A percentile compares a stretch with the other conserved stretches of the same genome.
Evolutionary conservation across 2,329 filamentous ascomycete genomes (phyloP).

Genomic region (Paecilomyces formosus): DNA sequence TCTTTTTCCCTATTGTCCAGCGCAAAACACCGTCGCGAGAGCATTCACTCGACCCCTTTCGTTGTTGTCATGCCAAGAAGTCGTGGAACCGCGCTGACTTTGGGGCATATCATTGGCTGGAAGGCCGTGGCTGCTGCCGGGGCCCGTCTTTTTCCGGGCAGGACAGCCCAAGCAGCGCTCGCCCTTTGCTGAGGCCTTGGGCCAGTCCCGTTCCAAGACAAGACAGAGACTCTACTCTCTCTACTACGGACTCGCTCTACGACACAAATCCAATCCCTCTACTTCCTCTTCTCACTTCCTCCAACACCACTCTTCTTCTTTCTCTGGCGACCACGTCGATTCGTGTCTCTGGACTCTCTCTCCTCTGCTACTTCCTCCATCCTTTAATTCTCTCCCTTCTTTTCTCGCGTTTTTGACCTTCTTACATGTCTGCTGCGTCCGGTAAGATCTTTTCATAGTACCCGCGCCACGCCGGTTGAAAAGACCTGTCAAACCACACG

Average conservation of each 20-base stretch:
- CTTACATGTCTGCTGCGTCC: not conserved
- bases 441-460: slow-evolving; percentile 4
- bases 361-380: not conserved
- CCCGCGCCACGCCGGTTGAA: slow-evolving; percentile 1
- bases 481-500: not conserved
- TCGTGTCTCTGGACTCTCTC: not conserved
- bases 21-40: not conserved
- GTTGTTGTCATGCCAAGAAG: not conserved
- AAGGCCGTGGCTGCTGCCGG: slow-evolving; percentile 2
- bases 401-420: not conserved
- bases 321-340: slow-evolving; percentile 3
- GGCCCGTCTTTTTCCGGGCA: slow-evolving; percentile 9
- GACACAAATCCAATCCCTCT: not conserved
- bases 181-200: too few relatives aligned
- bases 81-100: not conserved
- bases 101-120: not conserved
- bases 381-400: slow-evolving; percentile 1
- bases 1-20: not conserved
- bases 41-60: not conserved
- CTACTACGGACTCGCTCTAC: not conserved
- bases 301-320: slow-evolving; percentile 1
- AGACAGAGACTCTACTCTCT: not conserved
- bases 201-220: not conserved
- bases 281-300: not conserved
- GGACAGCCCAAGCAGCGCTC: too few relatives aligned